phyloP scores from a whole-genome alignment of 257 asterid species.

The Ajuga chamaepitys region DNA sequence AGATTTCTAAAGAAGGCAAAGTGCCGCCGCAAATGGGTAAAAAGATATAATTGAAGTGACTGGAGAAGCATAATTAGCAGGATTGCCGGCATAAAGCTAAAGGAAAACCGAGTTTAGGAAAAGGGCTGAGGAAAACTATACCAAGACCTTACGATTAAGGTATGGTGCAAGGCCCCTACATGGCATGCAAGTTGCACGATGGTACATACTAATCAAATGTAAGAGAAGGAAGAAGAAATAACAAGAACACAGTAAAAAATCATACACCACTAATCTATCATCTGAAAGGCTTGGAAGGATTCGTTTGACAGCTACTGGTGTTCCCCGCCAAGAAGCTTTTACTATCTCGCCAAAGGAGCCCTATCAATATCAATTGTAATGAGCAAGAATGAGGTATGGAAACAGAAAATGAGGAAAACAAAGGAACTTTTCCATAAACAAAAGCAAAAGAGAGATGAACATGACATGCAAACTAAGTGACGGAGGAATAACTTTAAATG shows the following conservation, averaged over 20 bases:
- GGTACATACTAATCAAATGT: not conserved
- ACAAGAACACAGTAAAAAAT: constrained; percentile 13
- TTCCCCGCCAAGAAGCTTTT: constrained; percentile 95
- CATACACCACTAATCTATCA: constrained; percentile 94
- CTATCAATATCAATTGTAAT: constrained; percentile 41
- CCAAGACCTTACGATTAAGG: not conserved
- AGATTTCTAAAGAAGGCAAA: constrained; percentile 9
- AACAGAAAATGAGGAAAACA: not conserved
- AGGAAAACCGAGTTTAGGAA: not conserved
- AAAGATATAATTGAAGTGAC: not conserved
- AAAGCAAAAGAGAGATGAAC: not conserved
- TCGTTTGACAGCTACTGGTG: constrained; percentile 99
- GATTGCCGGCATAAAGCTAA: not conserved
- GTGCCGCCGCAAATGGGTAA: constrained; percentile 5
- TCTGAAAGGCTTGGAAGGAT: constrained; percentile 98
- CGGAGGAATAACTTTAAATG: not conserved
- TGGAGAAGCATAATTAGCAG: not conserved
- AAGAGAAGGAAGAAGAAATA: not conserved
- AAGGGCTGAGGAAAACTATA: not conserved
- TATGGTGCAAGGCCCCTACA: constrained; percentile 5
- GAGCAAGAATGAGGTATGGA: constrained; percentile 17
- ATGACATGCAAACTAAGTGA: not conserved
- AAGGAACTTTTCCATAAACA: not conserved
- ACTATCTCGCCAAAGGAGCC: constrained; percentile 99
- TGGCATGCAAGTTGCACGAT: constrained; percentile 3